A percentile compares a stretch with the other conserved stretches of the same genome.
Evolutionary conservation across 352 stramenopile species (phyloP).

Genomic region (Peronospora destructor): DNA sequence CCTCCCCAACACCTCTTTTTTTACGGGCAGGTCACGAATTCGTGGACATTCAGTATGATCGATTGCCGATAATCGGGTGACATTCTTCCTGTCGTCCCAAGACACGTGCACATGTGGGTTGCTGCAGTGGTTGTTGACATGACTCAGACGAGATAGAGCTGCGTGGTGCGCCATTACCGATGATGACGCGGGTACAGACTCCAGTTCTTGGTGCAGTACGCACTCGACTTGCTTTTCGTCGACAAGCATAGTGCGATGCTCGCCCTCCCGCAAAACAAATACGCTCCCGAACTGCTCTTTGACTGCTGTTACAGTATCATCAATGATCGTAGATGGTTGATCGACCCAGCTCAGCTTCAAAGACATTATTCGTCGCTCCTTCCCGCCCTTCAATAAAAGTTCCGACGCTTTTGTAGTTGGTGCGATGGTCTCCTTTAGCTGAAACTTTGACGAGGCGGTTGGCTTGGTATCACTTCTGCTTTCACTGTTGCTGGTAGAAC

Average conservation of each 20-base stretch:
- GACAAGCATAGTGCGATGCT: background rate
- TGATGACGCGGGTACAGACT: constrained; percentile 1
- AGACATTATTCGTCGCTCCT: constrained; percentile 16
- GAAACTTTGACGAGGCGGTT: background rate
- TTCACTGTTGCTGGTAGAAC: constrained; percentile 13
- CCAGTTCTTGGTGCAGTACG: background rate
- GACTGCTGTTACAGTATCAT: background rate
- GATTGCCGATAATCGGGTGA: constrained; percentile 9
- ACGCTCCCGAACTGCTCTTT: constrained; percentile 1
- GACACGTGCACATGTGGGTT: constrained; percentile 16
- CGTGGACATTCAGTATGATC: background rate
- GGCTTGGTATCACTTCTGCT: constrained; percentile 12
- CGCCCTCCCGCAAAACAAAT: background rate
- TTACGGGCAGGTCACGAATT: constrained; percentile 11
- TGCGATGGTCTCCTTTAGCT: constrained; percentile 8
- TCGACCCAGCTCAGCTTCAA: constrained; percentile 25
- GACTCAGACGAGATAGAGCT: constrained; percentile 8
- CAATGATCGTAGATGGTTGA: constrained; percentile 3
- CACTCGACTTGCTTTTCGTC: background rate
- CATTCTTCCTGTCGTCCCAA: constrained; percentile 4
- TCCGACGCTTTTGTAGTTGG: background rate
- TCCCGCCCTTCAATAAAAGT: constrained; percentile 2
- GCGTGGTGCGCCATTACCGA: constrained; percentile 6
- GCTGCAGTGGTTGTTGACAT: constrained; percentile 18
- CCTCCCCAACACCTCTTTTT: constrained; percentile 17